Base-by-base conservation (phyloP, 139 green algal species). In the Chlorella ohadii region DNA sequence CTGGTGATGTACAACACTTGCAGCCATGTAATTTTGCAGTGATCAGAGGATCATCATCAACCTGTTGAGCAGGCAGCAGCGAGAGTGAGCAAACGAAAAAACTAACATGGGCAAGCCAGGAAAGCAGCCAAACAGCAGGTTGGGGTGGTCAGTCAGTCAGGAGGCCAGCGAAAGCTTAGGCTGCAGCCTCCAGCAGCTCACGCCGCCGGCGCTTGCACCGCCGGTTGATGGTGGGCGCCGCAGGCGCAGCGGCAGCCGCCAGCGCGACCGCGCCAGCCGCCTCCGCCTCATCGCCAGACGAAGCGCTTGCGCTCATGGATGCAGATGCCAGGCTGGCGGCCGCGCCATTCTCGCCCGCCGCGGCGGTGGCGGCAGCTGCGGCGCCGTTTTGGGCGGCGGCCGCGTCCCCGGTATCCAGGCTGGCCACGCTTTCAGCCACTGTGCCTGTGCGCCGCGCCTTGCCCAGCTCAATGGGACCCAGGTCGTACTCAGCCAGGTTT, bases 401-500 rank as follows among this genome's bases (percentile, higher is more conserved):
- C 28, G 7, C 55, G 3, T 34, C 59, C 31, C 27, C 65, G 7
- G 31, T 67, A 51, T 44, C 83, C 23, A n/a, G 17, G 25, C 23
- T 59, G n/a, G 65, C 81, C 34, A 66, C 39, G 44, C 20, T 72
- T 7, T n/a, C 79, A 2, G 82, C 86, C 20, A 74, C 57, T 4
- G 81, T 71, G 4, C 88, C 88, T 5, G 81, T 89, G 33, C 88
- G 75, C 34, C 88, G 63, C 34, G 88, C 88, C 77, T 91, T 91
- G 51, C 88, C 88, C 47, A 91, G 84, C 56, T 88, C 86, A 72
- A 91, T 91, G 22, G 88, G 88, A 13, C 88, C 88, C 71, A 91
- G 51, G 67, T 91, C 82, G 23, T 66, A 83, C 17, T 88, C 67
- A 16, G 63, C 51, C 31, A 87, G 25, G 31, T 63, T 81, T 66